phyloP scores from a whole-genome alignment of 306 rosid species.

The Fagus sylvatica region DNA sequence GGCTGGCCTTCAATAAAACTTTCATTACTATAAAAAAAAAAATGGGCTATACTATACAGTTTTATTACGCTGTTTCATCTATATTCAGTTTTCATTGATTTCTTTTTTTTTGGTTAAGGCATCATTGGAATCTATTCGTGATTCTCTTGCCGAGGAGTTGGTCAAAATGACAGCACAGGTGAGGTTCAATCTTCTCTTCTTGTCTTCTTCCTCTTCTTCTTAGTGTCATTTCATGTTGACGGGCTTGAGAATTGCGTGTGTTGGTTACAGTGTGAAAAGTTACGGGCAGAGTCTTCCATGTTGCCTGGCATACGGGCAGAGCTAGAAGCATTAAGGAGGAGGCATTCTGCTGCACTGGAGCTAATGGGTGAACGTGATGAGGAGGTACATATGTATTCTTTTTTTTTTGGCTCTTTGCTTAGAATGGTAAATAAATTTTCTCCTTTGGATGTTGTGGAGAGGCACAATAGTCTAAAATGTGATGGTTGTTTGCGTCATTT shows the following conservation, averaged over 20 bases:
- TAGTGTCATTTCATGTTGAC: conserved; percentile 13
- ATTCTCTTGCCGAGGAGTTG: conserved; percentile 97
- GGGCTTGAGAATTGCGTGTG: conserved; percentile 23
- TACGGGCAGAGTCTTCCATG: conserved; percentile 71
- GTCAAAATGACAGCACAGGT: conserved; percentile 95
- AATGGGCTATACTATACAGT: background rate
- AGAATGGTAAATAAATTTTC: background rate
- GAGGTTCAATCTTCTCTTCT: conserved; percentile 18
- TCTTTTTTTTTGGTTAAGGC: conserved; percentile 49
- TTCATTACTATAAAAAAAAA: no score
- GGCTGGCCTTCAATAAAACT: no score
- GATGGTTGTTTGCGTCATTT: background rate
- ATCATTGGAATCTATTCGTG: conserved; percentile 92
- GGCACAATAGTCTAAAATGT: background rate
- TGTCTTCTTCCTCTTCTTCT: background rate
- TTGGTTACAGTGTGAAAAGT: conserved; percentile 79
- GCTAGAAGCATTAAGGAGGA: conserved; percentile 89
- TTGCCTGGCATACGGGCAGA: conserved; percentile 91
- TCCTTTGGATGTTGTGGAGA: conserved; percentile 2
- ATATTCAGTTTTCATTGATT: conserved; percentile 3
- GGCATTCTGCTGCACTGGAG: conserved; percentile 98
- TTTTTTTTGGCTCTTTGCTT: background rate
- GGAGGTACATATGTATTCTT: conserved; percentile 59
- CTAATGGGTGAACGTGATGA: conserved; percentile 99
- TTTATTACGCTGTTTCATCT: conserved; percentile 22